Evolutionary conservation across 345 rosid genomes (phyloP).

Genomic region (Triadica sebifera): DNA sequence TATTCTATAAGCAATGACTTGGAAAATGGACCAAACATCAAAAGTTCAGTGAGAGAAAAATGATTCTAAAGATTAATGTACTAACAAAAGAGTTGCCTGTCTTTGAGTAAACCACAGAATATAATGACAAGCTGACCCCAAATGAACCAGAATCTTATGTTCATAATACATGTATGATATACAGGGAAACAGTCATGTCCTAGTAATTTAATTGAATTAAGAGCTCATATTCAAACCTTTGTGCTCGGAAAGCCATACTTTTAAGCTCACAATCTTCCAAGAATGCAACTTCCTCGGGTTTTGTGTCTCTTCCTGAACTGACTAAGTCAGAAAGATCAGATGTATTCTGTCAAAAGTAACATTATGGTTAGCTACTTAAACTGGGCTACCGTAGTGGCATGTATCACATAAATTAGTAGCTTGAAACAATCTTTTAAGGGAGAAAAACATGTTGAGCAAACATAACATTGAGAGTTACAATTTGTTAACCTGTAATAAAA

Average conservation of each 20-base stretch:
- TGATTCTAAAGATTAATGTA: neutral
- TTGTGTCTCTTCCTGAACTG: slow-evolving; percentile 93
- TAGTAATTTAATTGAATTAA: too few species aligned
- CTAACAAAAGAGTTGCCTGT: neutral
- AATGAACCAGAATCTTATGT: neutral
- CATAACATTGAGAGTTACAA: slow-evolving; percentile 1
- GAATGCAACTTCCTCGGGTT: slow-evolving; percentile 84
- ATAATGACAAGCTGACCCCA: neutral
- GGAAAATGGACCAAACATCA: neutral
- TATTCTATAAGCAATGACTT: neutral
- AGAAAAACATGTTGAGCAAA: slow-evolving; percentile 11
- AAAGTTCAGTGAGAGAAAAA: too few species aligned
- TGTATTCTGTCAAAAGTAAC: slow-evolving; percentile 64
- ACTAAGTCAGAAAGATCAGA: slow-evolving; percentile 95
- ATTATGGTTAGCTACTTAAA: slow-evolving; percentile 17
- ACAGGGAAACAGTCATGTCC: neutral
- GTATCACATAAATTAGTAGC: neutral
- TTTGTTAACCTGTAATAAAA: slow-evolving; percentile 70
- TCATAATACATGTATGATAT: neutral
- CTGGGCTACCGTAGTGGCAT: neutral
- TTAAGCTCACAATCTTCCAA: slow-evolving; percentile 68
- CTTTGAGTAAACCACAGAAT: neutral
- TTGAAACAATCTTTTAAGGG: slow-evolving; percentile 14
- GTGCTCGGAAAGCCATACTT: slow-evolving; percentile 80
- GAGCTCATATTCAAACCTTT: slow-evolving; percentile 51